Evolutionary conservation across 495 filamentous ascomycete genomes (phyloP).

Genomic region (Letharia columbiana): DNA sequence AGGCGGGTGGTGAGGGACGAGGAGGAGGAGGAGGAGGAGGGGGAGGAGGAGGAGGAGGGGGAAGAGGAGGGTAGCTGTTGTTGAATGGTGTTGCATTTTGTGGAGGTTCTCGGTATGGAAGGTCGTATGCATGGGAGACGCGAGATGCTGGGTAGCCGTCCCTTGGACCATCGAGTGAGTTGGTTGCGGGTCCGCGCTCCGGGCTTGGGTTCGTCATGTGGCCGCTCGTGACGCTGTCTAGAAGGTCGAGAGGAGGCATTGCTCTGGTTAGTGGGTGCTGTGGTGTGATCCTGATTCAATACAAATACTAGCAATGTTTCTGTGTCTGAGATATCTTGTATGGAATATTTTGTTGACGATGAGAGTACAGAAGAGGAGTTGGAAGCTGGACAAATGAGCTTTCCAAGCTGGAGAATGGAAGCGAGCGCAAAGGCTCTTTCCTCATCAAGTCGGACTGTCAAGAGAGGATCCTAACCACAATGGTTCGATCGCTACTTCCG

Average conservation of each 20-base stretch:
- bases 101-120: no score
- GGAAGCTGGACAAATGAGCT: neutral
- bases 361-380: neutral
- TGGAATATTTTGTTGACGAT: neutral
- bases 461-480: neutral
- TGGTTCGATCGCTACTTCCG: neutral
- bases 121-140: neutral
- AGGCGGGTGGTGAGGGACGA: neutral
- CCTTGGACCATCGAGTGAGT: neutral
- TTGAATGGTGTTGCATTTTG: neutral
- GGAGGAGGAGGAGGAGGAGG: neutral
- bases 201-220: neutral
- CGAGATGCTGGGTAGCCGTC: neutral
- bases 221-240: neutral
- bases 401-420: neutral
- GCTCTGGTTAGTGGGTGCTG: neutral
- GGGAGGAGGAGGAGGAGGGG: neutral
- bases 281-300: neutral
- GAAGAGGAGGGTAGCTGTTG: neutral
- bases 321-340: neutral
- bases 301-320: neutral
- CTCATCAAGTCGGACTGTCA: neutral
- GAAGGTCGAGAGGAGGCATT: neutral
- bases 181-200: neutral
- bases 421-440: neutral